Conservation (phyloP, 1,284 basidiomycete genomes). For the Cryptococcus sp. region DNA sequence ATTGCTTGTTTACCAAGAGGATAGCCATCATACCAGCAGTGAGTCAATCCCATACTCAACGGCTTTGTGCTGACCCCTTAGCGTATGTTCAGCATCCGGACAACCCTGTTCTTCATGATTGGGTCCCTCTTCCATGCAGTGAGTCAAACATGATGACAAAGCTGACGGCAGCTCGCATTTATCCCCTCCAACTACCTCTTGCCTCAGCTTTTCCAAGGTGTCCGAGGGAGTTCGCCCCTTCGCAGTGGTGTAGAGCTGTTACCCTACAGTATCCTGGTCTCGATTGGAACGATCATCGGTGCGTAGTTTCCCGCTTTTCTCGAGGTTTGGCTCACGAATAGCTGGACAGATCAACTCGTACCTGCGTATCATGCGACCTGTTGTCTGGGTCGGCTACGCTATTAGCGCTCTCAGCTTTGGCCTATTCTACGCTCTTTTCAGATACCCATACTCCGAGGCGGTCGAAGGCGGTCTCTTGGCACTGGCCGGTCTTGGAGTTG, state of each 20-base stretch:
- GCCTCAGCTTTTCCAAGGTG: slow-evolving; percentile 36
- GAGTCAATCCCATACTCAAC: neutral
- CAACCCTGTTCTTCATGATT: slow-evolving; percentile 34
- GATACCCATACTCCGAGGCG: slow-evolving; percentile 17
- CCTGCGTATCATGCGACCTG: slow-evolving; percentile 36
- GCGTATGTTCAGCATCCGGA: slow-evolving; percentile 37
- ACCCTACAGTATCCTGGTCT: slow-evolving; percentile 27
- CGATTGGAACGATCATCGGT: slow-evolving; percentile 27
- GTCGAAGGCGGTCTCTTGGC: slow-evolving; percentile 27
- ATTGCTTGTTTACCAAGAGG: slow-evolving; percentile 62
- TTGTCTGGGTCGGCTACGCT: slow-evolving; percentile 36
- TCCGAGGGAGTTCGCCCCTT: slow-evolving; percentile 25
- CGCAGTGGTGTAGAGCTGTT: slow-evolving; percentile 29
- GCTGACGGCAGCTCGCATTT: slow-evolving; percentile 25
- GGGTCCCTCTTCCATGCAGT: slow-evolving; percentile 32
- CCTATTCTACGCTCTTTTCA: slow-evolving; percentile 25
- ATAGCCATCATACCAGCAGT: slow-evolving; percentile 59
- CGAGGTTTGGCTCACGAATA: slow-evolving; percentile 1
- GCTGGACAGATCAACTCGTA: slow-evolving; percentile 36
- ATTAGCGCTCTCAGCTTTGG: slow-evolving; percentile 29
- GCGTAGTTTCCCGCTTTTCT: neutral
- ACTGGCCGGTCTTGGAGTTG: slow-evolving; percentile 22
- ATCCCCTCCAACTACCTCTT: slow-evolving; percentile 28
- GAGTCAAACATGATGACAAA: slow-evolving; percentile 17
- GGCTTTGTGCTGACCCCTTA: slow-evolving; percentile 1